Percentiles rank a stretch among this genome's conserved stretches.
These are phyloP conservation scores for Cryptococcus amylolentus DNA, from an alignment of 1,284 basidiomycete genomes.

Conservation along the genomic window DNA sequence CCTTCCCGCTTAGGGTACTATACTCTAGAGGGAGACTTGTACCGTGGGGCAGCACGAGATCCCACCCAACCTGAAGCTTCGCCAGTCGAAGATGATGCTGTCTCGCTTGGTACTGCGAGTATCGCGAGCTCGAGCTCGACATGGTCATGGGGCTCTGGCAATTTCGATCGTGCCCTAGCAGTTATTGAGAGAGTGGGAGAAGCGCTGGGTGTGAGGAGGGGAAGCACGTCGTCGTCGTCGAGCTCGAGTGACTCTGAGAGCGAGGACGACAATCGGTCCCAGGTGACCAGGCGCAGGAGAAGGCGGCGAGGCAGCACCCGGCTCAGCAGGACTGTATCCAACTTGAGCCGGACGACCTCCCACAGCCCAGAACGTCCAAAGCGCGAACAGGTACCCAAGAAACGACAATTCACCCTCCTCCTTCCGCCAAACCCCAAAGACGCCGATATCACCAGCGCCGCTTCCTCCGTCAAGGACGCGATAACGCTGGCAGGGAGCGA, in stretches of 20 bases:
- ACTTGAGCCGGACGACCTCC: constrained; percentile 15
- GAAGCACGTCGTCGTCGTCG: constrained; percentile 21
- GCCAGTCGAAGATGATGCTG: constrained; percentile 30
- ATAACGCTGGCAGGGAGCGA: constrained; percentile 5
- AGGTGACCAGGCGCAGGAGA: constrained; percentile 11
- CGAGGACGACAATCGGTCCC: constrained; percentile 9
- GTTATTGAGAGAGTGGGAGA: constrained; percentile 45
- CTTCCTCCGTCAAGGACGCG: constrained; percentile 9
- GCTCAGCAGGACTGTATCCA: constrained; percentile 20
- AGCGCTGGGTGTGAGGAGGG: constrained; percentile 39
- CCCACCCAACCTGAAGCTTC: constrained; percentile 19
- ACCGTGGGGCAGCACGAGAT: constrained; percentile 38
- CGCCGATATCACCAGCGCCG: constrained; percentile 7
- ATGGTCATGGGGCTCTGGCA: constrained; percentile 38
- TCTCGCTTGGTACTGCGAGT: constrained; percentile 24
- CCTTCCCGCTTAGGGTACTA: constrained; percentile 36
- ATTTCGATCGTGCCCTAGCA: constrained; percentile 38
- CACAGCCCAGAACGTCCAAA: constrained; percentile 26
- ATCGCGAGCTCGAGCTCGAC: constrained; percentile 27
- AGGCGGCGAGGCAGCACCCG: constrained; percentile 7
- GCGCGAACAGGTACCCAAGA: constrained; percentile 34
- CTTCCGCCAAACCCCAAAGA: constrained; percentile 20
- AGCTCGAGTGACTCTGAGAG: constrained; percentile 7
- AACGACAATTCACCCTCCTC: constrained; percentile 60
- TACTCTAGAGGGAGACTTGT: constrained; percentile 44